phyloP scores from a whole-genome alignment of 2,329 filamentous ascomycete genomes.

The Aspergillus ustus region DNA sequence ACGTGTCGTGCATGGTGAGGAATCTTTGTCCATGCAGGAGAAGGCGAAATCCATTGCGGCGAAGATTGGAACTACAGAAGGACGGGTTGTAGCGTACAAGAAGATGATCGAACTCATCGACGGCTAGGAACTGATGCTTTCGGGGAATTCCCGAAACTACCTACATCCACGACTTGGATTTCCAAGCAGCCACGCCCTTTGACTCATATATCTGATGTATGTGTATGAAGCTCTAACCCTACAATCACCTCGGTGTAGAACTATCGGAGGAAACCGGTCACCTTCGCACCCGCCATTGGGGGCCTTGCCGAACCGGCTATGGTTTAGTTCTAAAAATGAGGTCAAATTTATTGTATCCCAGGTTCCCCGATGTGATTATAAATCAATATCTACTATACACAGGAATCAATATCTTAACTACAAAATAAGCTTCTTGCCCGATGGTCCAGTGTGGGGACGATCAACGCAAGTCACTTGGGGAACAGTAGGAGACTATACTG shows the following conservation, averaged over 20 bases:
- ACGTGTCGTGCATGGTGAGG: constrained; percentile 18
- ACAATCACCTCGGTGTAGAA: neutral
- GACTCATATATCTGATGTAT: neutral
- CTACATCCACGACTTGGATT: too few relatives aligned
- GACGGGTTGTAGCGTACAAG: constrained; percentile 29
- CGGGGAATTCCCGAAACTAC: neutral
- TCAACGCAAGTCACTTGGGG: constrained; percentile 9
- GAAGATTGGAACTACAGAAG: constrained; percentile 20
- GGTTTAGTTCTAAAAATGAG: neutral
- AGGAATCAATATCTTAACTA: neutral
- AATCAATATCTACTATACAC: too few relatives aligned
- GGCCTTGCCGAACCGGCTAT: constrained; percentile 1
- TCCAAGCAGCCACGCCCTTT: neutral
- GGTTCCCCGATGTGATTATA: neutral
- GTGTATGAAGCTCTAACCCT: neutral
- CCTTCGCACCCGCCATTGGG: neutral
- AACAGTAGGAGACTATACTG: too few relatives aligned
- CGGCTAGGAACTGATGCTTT: neutral
- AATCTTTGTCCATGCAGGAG: constrained; percentile 8
- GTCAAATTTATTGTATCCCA: neutral
- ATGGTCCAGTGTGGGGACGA: neutral
- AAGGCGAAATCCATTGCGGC: constrained; percentile 18
- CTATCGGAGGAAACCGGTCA: constrained; percentile 3
- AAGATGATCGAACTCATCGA: constrained; percentile 21
- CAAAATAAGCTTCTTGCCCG: constrained; percentile 9